A percentile compares a stretch with the other conserved stretches of the same genome.
Evolutionary conservation across 2,329 filamentous ascomycete species (phyloP).

Genomic region (Metarhizium sp.): DNA sequence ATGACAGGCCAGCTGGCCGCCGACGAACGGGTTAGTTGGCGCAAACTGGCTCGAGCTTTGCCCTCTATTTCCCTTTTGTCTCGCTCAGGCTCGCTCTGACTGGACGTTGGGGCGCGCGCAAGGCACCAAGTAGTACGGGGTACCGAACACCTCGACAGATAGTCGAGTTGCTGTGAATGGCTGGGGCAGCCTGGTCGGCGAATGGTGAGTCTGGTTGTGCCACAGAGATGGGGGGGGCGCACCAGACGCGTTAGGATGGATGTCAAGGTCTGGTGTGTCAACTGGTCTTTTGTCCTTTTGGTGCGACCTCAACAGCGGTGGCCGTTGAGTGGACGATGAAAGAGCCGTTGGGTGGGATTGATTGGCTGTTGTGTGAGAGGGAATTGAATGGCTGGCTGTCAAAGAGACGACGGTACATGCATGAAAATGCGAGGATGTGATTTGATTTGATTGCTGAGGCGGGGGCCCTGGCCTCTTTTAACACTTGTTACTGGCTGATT

Average conservation of each 20-base stretch:
- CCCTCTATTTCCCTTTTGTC: not conserved
- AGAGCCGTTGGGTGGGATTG: constrained; percentile 24
- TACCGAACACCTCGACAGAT: constrained; percentile 6
- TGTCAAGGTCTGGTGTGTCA: too few species aligned
- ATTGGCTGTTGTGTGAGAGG: constrained; percentile 35
- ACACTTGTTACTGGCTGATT: constrained; percentile 42
- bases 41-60: constrained; percentile 6
- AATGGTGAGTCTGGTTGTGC: constrained; percentile 13
- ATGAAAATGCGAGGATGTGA: constrained; percentile 37
- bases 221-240: not conserved
- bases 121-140: not conserved
- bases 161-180: constrained; percentile 14
- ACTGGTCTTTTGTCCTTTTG: too few species aligned
- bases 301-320: not conserved
- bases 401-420: constrained; percentile 23
- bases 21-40: not conserved
- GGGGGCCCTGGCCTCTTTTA: constrained; percentile 30
- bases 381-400: constrained; percentile 17
- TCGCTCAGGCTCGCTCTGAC: constrained; percentile 1
- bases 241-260: too few species aligned
- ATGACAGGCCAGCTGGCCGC: constrained; percentile 4
- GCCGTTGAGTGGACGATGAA: constrained; percentile 27
- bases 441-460: constrained; percentile 33
- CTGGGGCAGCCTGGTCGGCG: constrained; percentile 8
- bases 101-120: constrained; percentile 8